Percentiles rank a stretch among this genome's conserved stretches.
Conservation (phyloP, 805 yeast species). For the Candida fluviatilis region DNA sequence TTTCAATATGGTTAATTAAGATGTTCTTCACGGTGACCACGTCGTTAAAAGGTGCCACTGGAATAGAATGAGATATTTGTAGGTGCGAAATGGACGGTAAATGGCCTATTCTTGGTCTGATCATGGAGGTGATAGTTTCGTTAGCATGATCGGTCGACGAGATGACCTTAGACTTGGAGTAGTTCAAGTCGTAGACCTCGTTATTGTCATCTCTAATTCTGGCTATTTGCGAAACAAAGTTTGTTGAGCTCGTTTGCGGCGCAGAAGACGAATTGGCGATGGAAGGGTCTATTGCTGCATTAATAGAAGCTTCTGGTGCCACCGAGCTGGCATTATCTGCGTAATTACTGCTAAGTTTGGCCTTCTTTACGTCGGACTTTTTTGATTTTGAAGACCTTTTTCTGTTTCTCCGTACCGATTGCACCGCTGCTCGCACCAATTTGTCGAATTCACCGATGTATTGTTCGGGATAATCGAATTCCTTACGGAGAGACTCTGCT, state of each 20-base stretch:
- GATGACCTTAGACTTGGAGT: slow-evolving; percentile 25
- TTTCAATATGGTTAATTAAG: slow-evolving; percentile 42
- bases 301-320: not conserved
- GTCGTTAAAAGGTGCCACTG: not conserved
- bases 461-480: slow-evolving; percentile 64
- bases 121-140: slow-evolving; percentile 44
- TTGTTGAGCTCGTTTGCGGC: not conserved
- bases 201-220: slow-evolving; percentile 27
- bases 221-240: slow-evolving; percentile 28
- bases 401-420: slow-evolving; percentile 85
- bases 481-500: slow-evolving; percentile 71
- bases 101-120: slow-evolving; percentile 34
- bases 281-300: not conserved
- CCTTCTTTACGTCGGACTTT: slow-evolving; percentile 4
- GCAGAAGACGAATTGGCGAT: not conserved
- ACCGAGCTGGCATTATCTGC: slow-evolving; percentile 4
- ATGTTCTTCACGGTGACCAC: slow-evolving; percentile 4
- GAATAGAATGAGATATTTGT: not conserved
- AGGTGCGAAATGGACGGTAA: slow-evolving; percentile 7
- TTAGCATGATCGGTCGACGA: slow-evolving; percentile 37
- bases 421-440: slow-evolving; percentile 89
- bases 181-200: slow-evolving; percentile 30
- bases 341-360: slow-evolving; percentile 7
- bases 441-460: slow-evolving; percentile 76
- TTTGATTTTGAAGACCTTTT: slow-evolving; percentile 50